These are phyloP conservation scores for Coprinopsis sp. DNA, from an alignment of 768 basidiomycete genomes.

Conservation along the genomic window DNA sequence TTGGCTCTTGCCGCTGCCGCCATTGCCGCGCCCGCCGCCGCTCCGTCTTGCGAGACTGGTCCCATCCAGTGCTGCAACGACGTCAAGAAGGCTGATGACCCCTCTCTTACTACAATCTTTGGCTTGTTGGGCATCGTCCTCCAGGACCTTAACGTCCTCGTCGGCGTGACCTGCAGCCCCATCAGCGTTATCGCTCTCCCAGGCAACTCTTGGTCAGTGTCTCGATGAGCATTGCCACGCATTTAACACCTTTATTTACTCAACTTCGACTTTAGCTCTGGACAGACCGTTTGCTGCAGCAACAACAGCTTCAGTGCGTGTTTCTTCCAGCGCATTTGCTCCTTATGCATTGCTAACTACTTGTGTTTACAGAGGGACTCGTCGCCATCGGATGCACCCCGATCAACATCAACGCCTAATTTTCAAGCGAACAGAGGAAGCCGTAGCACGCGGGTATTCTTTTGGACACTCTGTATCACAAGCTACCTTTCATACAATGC, in stretches of 20 bases:
- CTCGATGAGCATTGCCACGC: neutral
- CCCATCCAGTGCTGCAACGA: slow-evolving; percentile 7
- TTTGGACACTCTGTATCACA: too few relatives aligned
- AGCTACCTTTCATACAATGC: too few relatives aligned
- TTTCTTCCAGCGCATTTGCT: neutral
- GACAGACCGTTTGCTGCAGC: slow-evolving; percentile 8
- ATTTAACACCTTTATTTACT: neutral
- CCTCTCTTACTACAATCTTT: slow-evolving; percentile 5
- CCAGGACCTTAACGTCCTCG: slow-evolving; percentile 17
- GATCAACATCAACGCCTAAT: slow-evolving; percentile 13
- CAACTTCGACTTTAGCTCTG: slow-evolving; percentile 1
- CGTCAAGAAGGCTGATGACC: slow-evolving; percentile 5
- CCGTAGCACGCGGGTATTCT: too few relatives aligned
- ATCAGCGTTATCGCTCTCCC: slow-evolving; percentile 21
- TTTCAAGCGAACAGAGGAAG: too few relatives aligned
- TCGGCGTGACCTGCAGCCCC: slow-evolving; percentile 27
- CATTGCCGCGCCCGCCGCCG: neutral
- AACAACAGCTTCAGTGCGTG: slow-evolving; percentile 3
- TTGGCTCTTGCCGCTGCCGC: neutral
- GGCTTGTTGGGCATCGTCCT: slow-evolving; percentile 16
- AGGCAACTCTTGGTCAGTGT: slow-evolving; percentile 19
- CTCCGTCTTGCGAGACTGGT: slow-evolving; percentile 5
- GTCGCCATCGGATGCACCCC: slow-evolving; percentile 15
- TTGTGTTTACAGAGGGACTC: slow-evolving; percentile 11
- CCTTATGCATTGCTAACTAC: neutral